Conservation (phyloP, 176 grass and related monocot species). For the Dendrocalamus sinicus region DNA sequence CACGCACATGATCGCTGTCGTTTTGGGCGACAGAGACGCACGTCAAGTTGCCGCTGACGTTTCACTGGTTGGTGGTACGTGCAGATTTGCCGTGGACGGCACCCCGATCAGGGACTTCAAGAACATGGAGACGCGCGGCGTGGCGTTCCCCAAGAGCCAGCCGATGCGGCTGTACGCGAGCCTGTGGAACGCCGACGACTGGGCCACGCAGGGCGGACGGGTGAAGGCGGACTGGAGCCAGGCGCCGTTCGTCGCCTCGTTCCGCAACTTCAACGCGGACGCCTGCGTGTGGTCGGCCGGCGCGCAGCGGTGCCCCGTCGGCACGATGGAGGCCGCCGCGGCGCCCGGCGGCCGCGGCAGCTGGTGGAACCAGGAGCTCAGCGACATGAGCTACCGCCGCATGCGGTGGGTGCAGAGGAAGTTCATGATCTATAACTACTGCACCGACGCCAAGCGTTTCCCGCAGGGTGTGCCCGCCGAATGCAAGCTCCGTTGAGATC, state of each 20-base stretch:
- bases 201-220: slow-evolving; percentile 75
- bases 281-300: slow-evolving; percentile 39
- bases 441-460: slow-evolving; percentile 64
- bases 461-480: slow-evolving; percentile 67
- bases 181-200: slow-evolving; percentile 77
- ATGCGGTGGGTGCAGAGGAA: slow-evolving; percentile 72
- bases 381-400: slow-evolving; percentile 46
- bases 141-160: slow-evolving; percentile 73
- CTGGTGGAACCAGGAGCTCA: slow-evolving; percentile 80
- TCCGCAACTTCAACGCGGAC: slow-evolving; percentile 58
- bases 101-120: slow-evolving; percentile 70
- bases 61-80: accelerated
- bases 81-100: slow-evolving; percentile 74
- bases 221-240: slow-evolving; percentile 76
- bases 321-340: slow-evolving; percentile 3
- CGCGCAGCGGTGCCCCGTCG: slow-evolving; percentile 39
- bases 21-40: not conserved
- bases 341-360: not conserved
- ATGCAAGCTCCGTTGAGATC: slow-evolving; percentile 62
- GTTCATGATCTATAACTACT: slow-evolving; percentile 94
- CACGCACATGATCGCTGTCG: not conserved
- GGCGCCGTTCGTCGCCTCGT: slow-evolving; percentile 72
- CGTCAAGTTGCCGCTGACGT: not conserved
- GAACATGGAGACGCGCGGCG: slow-evolving; percentile 63
- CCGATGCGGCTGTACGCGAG: slow-evolving; percentile 76